Evolutionary conservation across 352 stramenopile species (phyloP).

Genomic region (Pythium coloratum): DNA sequence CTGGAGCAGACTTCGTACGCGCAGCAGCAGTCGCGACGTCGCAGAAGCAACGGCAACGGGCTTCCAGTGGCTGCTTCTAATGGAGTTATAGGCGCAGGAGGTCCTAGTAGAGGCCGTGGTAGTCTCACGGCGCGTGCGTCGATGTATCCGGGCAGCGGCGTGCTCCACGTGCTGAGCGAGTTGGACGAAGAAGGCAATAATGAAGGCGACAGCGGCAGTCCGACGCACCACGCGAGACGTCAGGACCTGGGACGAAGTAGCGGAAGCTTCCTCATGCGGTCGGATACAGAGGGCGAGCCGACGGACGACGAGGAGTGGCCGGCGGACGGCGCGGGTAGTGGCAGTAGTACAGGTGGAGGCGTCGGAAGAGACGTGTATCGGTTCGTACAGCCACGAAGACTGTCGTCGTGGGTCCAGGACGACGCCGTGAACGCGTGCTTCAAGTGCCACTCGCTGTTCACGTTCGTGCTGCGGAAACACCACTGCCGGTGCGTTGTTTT

Average conservation of each 20-base stretch:
- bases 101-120: background rate
- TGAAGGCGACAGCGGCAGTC: slow-evolving; percentile 7
- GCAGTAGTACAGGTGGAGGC: slow-evolving; percentile 17
- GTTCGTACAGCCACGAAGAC: slow-evolving; percentile 74
- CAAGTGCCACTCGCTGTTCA: slow-evolving; percentile 83
- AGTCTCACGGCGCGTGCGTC: background rate
- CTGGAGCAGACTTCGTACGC: slow-evolving; percentile 62
- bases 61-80: background rate
- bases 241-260: background rate
- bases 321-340: slow-evolving; percentile 43
- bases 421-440: slow-evolving; percentile 86
- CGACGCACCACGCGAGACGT: background rate
- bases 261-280: slow-evolving; percentile 12
- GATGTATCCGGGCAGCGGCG: slow-evolving; percentile 12
- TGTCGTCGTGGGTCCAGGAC: slow-evolving; percentile 86
- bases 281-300: slow-evolving; percentile 27
- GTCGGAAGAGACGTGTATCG: slow-evolving; percentile 73
- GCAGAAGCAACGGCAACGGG: slow-evolving; percentile 11
- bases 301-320: slow-evolving; percentile 70
- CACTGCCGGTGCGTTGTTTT: slow-evolving; percentile 54
- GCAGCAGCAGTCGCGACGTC: slow-evolving; percentile 42
- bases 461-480: slow-evolving; percentile 78
- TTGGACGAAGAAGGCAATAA: slow-evolving; percentile 19
- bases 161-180: slow-evolving; percentile 19
- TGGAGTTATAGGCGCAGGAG: background rate